Conservation (phyloP, 1,284 basidiomycete species). For the Leccinum griseonigrum region DNA sequence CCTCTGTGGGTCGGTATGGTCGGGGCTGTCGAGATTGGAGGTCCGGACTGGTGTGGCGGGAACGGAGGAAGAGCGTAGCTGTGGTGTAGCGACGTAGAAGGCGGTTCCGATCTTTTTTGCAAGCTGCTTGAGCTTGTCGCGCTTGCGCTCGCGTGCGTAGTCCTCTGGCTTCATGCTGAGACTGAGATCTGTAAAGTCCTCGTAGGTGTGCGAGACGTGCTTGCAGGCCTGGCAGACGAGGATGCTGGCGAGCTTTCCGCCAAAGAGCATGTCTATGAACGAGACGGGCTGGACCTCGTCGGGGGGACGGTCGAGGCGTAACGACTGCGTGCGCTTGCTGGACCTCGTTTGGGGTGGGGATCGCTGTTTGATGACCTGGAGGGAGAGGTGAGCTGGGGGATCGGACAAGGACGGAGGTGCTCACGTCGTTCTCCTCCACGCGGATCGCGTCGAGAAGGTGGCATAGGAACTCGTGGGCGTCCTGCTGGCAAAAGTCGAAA, state of each 20-base stretch:
- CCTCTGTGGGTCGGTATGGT: conserved; percentile 26
- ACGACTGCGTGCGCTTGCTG: conserved; percentile 4
- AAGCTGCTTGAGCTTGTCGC: conserved; percentile 69
- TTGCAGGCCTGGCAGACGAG: conserved; percentile 95
- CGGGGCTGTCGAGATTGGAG: conserved; percentile 26
- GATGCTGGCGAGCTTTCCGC: conserved; percentile 83
- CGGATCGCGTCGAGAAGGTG: conserved; percentile 91
- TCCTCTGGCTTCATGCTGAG: conserved; percentile 83
- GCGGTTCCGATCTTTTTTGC: conserved; percentile 53
- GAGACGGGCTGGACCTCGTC: conserved; percentile 53
- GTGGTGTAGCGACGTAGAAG: conserved; percentile 22
- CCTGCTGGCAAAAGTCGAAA: conserved; percentile 88
- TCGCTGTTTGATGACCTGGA: conserved; percentile 75
- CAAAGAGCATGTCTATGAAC: conserved; percentile 87
- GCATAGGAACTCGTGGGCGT: conserved; percentile 90
- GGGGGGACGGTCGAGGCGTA: conserved; percentile 18
- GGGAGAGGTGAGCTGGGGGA: conserved; percentile 5
- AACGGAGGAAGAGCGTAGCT: conserved; percentile 50
- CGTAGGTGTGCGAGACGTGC: conserved; percentile 82
- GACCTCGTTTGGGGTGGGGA: conserved; percentile 42
- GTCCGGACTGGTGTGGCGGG: conserved; percentile 43
- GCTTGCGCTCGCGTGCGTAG: conserved; percentile 61
- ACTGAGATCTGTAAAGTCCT: conserved; percentile 89
- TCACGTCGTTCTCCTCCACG: conserved; percentile 91
- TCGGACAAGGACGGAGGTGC: conserved; percentile 26